Evolutionary conservation across 2,329 filamentous ascomycete genomes (phyloP).

Genomic region (Aureobasidium mangrovei): DNA sequence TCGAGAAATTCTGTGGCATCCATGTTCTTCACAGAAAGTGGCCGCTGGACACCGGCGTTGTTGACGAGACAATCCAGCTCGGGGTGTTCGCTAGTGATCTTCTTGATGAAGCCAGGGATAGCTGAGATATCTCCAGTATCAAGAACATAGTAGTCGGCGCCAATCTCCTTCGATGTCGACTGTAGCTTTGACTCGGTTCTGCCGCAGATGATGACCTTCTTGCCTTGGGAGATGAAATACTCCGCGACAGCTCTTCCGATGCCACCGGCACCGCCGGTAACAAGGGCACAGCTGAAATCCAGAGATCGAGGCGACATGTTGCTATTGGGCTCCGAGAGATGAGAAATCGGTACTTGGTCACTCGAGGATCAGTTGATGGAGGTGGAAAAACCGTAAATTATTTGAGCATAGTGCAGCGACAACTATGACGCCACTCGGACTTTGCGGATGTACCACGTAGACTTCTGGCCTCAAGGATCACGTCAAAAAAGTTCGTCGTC

Average conservation of each 20-base stretch:
- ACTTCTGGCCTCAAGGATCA: too few relatives aligned
- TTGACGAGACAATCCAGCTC: constrained; percentile 52
- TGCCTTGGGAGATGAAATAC: constrained; percentile 38
- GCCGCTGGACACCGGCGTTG: constrained; percentile 47
- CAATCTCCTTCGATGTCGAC: constrained; percentile 35
- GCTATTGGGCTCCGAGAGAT: too few relatives aligned
- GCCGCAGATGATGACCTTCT: constrained; percentile 45
- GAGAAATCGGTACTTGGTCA: too few relatives aligned
- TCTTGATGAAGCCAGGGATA: constrained; percentile 39
- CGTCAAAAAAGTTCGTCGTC: too few relatives aligned
- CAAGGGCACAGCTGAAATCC: constrained; percentile 37
- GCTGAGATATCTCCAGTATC: constrained; percentile 41
- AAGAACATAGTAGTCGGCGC: constrained; percentile 43
- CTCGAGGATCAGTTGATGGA: too few relatives aligned
- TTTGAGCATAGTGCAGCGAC: too few relatives aligned
- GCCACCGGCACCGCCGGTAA: constrained; percentile 45
- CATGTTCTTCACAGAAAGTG: constrained; percentile 38
- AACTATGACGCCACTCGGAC: too few relatives aligned
- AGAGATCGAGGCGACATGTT: constrained; percentile 21
- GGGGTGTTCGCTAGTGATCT: constrained; percentile 41
- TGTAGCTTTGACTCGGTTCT: constrained; percentile 48
- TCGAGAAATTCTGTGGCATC: constrained; percentile 33
- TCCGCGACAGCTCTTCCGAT: constrained; percentile 43
- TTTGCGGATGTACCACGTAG: too few relatives aligned
- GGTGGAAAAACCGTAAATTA: too few relatives aligned